These are phyloP conservation scores for Aspergillus baeticus DNA, from an alignment of 495 filamentous ascomycete species.

Conservation along the genomic window DNA sequence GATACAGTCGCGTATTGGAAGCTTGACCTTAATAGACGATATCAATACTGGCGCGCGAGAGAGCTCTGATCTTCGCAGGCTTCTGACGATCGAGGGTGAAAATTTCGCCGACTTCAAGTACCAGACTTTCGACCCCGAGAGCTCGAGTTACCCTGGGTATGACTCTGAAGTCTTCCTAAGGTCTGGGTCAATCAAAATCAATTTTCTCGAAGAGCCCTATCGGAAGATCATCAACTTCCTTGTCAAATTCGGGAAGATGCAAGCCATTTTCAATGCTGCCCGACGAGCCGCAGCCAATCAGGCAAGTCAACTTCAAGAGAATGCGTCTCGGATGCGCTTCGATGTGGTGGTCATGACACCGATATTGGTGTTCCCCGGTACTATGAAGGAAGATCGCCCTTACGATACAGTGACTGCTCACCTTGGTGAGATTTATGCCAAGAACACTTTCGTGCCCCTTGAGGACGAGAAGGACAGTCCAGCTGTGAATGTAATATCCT, in stretches of 20 bases:
- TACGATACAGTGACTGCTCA: slow-evolving; percentile 89
- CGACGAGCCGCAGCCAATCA: slow-evolving; percentile 93
- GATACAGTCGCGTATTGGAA: slow-evolving; percentile 80
- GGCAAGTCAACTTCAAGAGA: slow-evolving; percentile 88
- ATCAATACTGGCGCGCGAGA: slow-evolving; percentile 86
- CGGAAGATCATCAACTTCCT: slow-evolving; percentile 97
- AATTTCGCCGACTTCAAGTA: slow-evolving; percentile 98
- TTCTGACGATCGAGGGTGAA: slow-evolving; percentile 91
- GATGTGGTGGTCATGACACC: slow-evolving; percentile 91
- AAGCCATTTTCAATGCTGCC: slow-evolving; percentile 96
- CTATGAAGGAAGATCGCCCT: slow-evolving; percentile 59
- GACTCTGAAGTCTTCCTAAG: slow-evolving; percentile 86
- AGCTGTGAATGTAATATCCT: slow-evolving; percentile 83
- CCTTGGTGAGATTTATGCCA: slow-evolving; percentile 93
- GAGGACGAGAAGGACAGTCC: slow-evolving; percentile 67
- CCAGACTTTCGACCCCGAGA: slow-evolving; percentile 84
- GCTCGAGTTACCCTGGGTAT: slow-evolving; percentile 83
- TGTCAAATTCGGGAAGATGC: slow-evolving; percentile 99
- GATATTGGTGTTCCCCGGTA: slow-evolving; percentile 87
- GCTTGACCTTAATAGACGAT: slow-evolving; percentile 86
- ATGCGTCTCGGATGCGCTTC: slow-evolving; percentile 84
- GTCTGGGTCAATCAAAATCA: slow-evolving; percentile 92
- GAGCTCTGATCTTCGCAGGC: slow-evolving; percentile 76
- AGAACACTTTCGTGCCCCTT: slow-evolving; percentile 83
- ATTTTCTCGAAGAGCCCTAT: slow-evolving; percentile 95